These are phyloP conservation scores for Dacryopinax spathularia DNA, from an alignment of 768 basidiomycete genomes.

Conservation along the genomic window DNA sequence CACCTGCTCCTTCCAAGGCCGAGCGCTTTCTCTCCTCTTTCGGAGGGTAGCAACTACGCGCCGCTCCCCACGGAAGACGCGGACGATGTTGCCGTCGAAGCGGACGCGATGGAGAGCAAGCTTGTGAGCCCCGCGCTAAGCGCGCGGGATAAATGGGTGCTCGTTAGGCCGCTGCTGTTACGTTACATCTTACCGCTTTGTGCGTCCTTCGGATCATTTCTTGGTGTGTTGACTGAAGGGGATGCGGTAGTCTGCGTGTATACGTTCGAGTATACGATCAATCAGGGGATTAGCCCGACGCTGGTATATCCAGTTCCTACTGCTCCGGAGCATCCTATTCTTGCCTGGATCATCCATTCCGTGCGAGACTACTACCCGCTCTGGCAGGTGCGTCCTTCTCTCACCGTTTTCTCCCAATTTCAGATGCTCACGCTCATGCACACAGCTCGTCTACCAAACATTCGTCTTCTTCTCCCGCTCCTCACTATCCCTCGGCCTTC, in stretches of 20 bases:
- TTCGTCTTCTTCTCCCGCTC: conserved; percentile 91
- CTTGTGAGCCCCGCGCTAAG: conserved; percentile 43
- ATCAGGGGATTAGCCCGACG: conserved; percentile 86
- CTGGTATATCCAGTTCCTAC: conserved; percentile 75
- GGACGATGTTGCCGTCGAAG: conserved; percentile 29
- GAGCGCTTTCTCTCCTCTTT: conserved; percentile 33
- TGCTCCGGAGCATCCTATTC: conserved; percentile 39
- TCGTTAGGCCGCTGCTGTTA: conserved; percentile 63
- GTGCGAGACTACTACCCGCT: conserved; percentile 89
- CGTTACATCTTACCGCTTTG: conserved; percentile 91
- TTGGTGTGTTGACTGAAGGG: not conserved
- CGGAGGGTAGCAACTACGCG: conserved; percentile 20
- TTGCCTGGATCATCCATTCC: conserved; percentile 66
- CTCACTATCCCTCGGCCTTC: conserved; percentile 70
- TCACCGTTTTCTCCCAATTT: conserved; percentile 12
- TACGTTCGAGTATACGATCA: conserved; percentile 82
- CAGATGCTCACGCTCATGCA: not conserved
- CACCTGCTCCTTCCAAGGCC: conserved; percentile 60
- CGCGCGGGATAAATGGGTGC: conserved; percentile 57
- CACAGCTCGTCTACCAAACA: conserved; percentile 69
- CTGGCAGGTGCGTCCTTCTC: conserved; percentile 52
- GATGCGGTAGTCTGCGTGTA: conserved; percentile 41
- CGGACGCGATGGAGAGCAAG: conserved; percentile 16
- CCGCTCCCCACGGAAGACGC: conserved; percentile 28
- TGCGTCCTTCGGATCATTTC: conserved; percentile 28